A percentile compares a stretch with the other conserved stretches of the same genome.
phyloP scores from a whole-genome alignment of 768 basidiomycete genomes.

The Lentinus tigrinus region DNA sequence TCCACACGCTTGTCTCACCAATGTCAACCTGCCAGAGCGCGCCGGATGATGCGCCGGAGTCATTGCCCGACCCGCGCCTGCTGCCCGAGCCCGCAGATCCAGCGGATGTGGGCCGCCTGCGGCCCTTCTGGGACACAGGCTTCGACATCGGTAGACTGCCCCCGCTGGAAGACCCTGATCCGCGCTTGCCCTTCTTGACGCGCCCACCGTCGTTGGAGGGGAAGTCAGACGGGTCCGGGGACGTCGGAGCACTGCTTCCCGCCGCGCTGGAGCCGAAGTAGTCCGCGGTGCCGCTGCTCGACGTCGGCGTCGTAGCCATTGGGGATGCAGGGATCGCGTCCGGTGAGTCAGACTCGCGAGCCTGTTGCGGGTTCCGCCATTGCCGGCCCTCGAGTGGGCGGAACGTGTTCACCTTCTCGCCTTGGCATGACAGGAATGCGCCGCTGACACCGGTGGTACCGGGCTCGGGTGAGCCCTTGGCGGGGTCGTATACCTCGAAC shows the following conservation, averaged over 20 bases:
- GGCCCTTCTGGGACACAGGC: conserved; percentile 51
- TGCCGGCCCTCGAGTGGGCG: conserved; percentile 79
- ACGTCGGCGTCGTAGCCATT: conserved; percentile 53
- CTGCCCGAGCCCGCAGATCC: conserved; percentile 44
- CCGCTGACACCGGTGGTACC: conserved; percentile 79
- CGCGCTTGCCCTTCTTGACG: conserved; percentile 77
- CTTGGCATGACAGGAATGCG: conserved; percentile 87
- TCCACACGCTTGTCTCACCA: conserved; percentile 93
- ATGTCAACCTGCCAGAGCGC: conserved; percentile 89
- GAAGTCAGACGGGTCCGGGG: conserved; percentile 67
- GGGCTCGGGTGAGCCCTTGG: conserved; percentile 66
- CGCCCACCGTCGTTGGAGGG: conserved; percentile 81
- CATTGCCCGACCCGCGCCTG: conserved; percentile 65
- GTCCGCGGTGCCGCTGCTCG: conserved; percentile 44
- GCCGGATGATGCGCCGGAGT: conserved; percentile 70
- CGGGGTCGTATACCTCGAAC: conserved; percentile 82
- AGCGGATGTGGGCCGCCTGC: conserved; percentile 77
- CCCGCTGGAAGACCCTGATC: conserved; percentile 72
- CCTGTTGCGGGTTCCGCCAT: conserved; percentile 49
- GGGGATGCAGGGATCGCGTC: conserved; percentile 68
- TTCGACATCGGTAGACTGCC: conserved; percentile 52
- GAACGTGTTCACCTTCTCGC: conserved; percentile 91
- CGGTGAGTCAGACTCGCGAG: conserved; percentile 32
- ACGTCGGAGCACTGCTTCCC: conserved; percentile 65
- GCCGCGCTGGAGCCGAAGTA: conserved; percentile 58